Evolutionary conservation across 768 basidiomycete genomes (phyloP), one percentile per base, ranked within the genome.

Genomic region (Sarcodon aspratus): DNA sequence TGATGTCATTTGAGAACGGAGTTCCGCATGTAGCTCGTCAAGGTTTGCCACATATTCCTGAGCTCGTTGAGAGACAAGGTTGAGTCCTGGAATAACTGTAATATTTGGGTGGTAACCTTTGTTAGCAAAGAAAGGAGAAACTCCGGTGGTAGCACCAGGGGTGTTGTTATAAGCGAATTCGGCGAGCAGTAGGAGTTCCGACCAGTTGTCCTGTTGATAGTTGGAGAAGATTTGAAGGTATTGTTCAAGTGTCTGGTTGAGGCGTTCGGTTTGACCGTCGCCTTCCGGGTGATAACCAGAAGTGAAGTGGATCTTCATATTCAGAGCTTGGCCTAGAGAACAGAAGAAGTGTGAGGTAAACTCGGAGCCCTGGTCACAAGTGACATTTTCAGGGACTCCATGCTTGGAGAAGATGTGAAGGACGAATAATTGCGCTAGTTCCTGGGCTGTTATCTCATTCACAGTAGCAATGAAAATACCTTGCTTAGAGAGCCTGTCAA

Each of bases 251-350:
- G 59, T 62, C 52, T 69, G 63, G 46, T 70, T 72, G 15, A 56
- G 58, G 13, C 63, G 52, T 54, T 71, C 68, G 0, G 67, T 68
- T 31, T 60, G 63, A 46, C 65, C 62, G 47, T 74, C 66, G 3
- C 69, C 66, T 54, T 74, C 63, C 0, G 70, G 72, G 44, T 75
- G 74, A 50, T 68, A 75, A 0, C 69, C 67, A 0, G 69, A 71
- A 3, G 64, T 69, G 3, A 57, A 57, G 33, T 48, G 10, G 7
- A 47, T 32, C 6, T 60, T 33, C 15, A 58, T 55, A 5, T 44
- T 17, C 3, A 48, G 5, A 17, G 31, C 48, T 33, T 44, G 48
- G 1, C 50, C 45, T 34, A 51, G 37, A 17, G 50, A 36, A n/a
- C 49, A 32, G 45, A 53, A 51, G 50, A 53, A 53, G 11, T 32